Evolutionary conservation across 139 green algal species (phyloP), one percentile per base, ranked within the genome.

Genomic region (Volvox africanus): DNA sequence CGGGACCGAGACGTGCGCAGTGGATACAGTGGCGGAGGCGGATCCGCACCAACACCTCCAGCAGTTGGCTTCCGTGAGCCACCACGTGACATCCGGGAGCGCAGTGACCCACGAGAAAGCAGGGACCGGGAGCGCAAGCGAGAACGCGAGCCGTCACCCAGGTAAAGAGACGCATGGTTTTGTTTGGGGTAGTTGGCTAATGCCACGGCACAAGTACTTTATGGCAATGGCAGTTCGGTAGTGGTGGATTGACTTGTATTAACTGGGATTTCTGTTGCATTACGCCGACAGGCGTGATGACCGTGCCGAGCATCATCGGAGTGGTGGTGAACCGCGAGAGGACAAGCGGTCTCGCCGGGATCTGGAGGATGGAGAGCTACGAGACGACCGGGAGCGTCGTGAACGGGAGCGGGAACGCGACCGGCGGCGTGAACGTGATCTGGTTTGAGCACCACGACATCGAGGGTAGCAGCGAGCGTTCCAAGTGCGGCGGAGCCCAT

Each of bases 61-160:
- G 44, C 44, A 24, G 35, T 88, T n/a, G 33, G 77, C 79, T 84
- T 80, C 30, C 85, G 87, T 36, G 77, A 86, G 30, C 83, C 78
- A 12, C 82, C 88, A 1, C 88, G 92, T 5, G 89, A 92, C 28
- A 37, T 55, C 85, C 80, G 92, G 84, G 92, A 81, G 37, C 62
- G 87, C 0, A 85, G 89, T 61, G 92, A 87, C 75, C 55, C 88
- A 73, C 65, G 62, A 21, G 62, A 77, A 61, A 77, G 13, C 37
- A 9, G 78, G 73, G 82, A 88, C 32, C 55, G 90, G 26, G 91
- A 89, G 1, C 87, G 85, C 35, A 93, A 93, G 81, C 87, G 91
- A 5, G 91, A 93, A 16, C 87, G 87, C 18, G 87, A 92, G 22
- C 35, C 62, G 2, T 79, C 82, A 67, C 81, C 81, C n/a, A 87